Evolutionary conservation across 2,329 filamentous ascomycete species (phyloP), one percentile per base, ranked within the genome.

Genomic region (Neonectria sp.): DNA sequence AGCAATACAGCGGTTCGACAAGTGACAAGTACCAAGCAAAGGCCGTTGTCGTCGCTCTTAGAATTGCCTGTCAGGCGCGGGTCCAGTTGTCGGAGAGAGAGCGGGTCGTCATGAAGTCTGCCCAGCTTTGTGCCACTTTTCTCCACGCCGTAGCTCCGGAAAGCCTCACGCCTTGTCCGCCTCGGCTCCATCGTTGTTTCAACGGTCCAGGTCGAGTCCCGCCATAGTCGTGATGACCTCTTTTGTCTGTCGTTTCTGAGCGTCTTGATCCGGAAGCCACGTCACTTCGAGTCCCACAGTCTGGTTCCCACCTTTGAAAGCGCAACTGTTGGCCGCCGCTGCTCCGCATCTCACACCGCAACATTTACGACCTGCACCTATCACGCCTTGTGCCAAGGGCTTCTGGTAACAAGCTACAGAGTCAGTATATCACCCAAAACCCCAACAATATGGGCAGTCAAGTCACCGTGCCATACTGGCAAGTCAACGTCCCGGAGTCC

Each of bases 401-500:
- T 15, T 35, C 29, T 9, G 6, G 46, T 25, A 15, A n/a, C 35
- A 9, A n/a, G 11, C 25, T n/a, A n/a, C 37, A 17, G 6, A 40
- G 15, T n/a, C 15, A 45, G 6, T 24, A 12, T n/a, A 24, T 45
- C 11, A 9, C n/a, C 33, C 4, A 13, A 3, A 15, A 33, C 35
- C 8, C n/a, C 9, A 45, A 40, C n/a, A 21, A 73, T 11, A 85
- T 86, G 84, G 82, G 83, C 43, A 70, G 74, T 55, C 63, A 70
- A 45, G 62, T 65, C 37, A 80, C 75, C 65, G 67, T 81, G 13
- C 91, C 92, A 0, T 97, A 92, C 83, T 97, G 95, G 95, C 92
- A 95, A 69, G 86, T 92, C 80, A 97, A 97, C 79, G 83, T 97
- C 17, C 90, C 93, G 0, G 81, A 83, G 40, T 78, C 84, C 29